phyloP scores from a whole-genome alignment of 2,329 filamentous ascomycete genomes.

The Fusarium sp. region DNA sequence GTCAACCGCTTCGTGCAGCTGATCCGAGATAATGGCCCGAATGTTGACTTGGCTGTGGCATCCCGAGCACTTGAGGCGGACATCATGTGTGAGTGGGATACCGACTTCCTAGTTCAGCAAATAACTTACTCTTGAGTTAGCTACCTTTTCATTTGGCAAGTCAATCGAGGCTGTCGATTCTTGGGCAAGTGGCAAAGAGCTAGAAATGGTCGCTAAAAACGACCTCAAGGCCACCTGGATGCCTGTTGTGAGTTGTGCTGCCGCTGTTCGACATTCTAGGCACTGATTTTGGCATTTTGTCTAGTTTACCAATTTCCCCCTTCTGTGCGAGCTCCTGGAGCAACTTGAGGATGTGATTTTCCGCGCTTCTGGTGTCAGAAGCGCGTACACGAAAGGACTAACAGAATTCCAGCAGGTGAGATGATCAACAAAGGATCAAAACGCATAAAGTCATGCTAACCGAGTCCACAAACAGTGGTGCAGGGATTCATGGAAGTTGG shows the following conservation, averaged over 20 bases:
- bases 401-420: slow-evolving; percentile 17
- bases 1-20: slow-evolving; percentile 27
- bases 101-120: neutral
- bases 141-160: slow-evolving; percentile 44
- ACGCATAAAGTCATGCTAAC: neutral
- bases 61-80: slow-evolving; percentile 31
- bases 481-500: neutral
- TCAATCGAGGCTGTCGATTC: slow-evolving; percentile 35
- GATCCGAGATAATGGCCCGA: neutral
- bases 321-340: slow-evolving; percentile 13
- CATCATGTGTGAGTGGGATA: slow-evolving; percentile 24
- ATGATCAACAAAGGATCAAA: neutral
- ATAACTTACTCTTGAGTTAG: slow-evolving; percentile 11
- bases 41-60: slow-evolving; percentile 5
- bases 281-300: neutral
- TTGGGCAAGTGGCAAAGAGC: slow-evolving; percentile 36
- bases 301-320: slow-evolving; percentile 23
- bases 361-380: neutral
- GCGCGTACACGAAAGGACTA: slow-evolving; percentile 11
- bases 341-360: neutral
- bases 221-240: slow-evolving; percentile 47
- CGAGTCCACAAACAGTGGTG: slow-evolving; percentile 5
- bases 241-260: slow-evolving; percentile 38
- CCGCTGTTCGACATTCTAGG: too few species aligned
- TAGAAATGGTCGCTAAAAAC: slow-evolving; percentile 44